Base-by-base conservation (phyloP, 257 asterid species). In the Verbascum thapsus region DNA sequence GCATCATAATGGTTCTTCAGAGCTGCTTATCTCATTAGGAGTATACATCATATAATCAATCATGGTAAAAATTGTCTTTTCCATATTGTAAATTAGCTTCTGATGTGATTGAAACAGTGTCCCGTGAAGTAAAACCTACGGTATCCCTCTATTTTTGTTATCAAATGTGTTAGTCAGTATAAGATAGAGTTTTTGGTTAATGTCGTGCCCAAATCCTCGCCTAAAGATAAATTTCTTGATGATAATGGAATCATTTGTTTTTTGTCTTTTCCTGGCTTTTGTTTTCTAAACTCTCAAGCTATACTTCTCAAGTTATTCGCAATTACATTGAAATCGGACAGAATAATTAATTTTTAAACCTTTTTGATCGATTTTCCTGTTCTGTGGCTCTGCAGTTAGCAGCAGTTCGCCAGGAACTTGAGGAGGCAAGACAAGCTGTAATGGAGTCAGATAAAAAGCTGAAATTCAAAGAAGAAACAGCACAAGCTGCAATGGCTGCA, bases 401-500 rank as follows among this genome's bases (percentile, higher is more conserved):
- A 58, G 75, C 87, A 49, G 83, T 84, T 30, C 82, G 84, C 13
- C 81, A 76, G 68, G 99, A 87, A 23, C 94, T 94, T 10, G 96
- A 85, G 75, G 99, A 88, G 74, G 94, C 96, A 8, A 79, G 85
- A 68, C 85, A 79, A 70, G 85, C 90, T 30, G 88, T 81, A 47
- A 73, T 65, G 5, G 92, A 94, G 76, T 77, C 85, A 0, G 95
- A 84, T 76, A 94, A 82, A 68, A 94, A 87, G 79, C 94, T 94
- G 44, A 85, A 88, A 76, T 87, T 79, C 88, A 94, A 90, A 78
- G 95, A 90, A 78, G 90, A 85, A 84, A 94, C 92, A 2, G 97
- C 97, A 34, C 88, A 83, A 45, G 97, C 99, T 41, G 99, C 99
- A 57, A 90, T 90, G 88, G 92, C 86, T 43, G 99, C 99, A 22